Conservation (phyloP, 768 basidiomycete species). For the Termitomyces eurrhizus region DNA sequence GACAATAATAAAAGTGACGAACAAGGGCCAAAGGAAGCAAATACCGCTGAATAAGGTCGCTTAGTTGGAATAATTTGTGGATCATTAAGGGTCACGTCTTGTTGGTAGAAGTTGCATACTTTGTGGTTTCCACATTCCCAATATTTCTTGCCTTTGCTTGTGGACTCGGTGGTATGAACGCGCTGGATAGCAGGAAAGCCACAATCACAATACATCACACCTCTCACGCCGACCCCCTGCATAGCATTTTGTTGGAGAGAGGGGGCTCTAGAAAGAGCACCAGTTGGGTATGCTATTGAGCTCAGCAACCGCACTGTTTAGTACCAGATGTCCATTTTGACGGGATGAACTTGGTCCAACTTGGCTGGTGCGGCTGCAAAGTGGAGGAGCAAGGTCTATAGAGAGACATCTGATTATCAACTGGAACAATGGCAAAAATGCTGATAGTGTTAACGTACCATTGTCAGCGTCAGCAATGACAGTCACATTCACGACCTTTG, state of each 20-base stretch:
- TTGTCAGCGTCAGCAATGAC: slow-evolving; percentile 27
- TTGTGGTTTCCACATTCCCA: slow-evolving; percentile 49
- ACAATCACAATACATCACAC: slow-evolving; percentile 49
- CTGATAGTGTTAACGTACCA: slow-evolving; percentile 13
- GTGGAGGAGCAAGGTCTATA: slow-evolving; percentile 18
- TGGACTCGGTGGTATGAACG: slow-evolving; percentile 51
- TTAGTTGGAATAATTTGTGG: slow-evolving; percentile 33
- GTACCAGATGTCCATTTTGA: too few relatives aligned
- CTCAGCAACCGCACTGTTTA: slow-evolving; percentile 9
- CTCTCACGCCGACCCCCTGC: background rate
- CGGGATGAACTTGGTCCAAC: too few relatives aligned
- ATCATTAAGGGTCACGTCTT: slow-evolving; percentile 21
- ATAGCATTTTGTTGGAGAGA: slow-evolving; percentile 4
- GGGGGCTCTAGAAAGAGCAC: background rate
- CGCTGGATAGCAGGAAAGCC: slow-evolving; percentile 44
- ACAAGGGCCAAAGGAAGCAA: slow-evolving; percentile 3
- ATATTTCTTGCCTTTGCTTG: slow-evolving; percentile 53
- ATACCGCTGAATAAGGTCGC: slow-evolving; percentile 27
- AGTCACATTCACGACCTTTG: slow-evolving; percentile 28
- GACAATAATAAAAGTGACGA: background rate
- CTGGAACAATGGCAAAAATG: background rate
- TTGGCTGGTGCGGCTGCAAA: too few relatives aligned
- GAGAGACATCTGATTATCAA: background rate
- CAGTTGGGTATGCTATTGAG: slow-evolving; percentile 1
- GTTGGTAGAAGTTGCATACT: slow-evolving; percentile 49